Conservation (phyloP, 1,284 basidiomycete genomes). For the Heterobasidion irregulare region DNA sequence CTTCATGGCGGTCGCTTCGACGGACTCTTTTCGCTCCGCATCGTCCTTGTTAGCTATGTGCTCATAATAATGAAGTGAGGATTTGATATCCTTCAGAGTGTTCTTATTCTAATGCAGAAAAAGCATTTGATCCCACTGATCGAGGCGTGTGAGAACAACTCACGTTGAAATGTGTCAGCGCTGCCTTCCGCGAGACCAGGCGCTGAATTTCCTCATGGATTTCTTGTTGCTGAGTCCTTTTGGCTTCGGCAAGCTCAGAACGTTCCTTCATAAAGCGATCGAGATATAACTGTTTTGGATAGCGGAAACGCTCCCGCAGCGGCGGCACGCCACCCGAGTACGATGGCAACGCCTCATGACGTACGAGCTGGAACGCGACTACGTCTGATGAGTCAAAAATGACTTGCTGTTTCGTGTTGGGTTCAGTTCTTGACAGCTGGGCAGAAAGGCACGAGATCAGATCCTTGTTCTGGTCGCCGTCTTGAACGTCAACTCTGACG, state of each 20-base stretch:
- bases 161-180: conserved; percentile 48
- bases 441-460: conserved; percentile 49
- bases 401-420: conserved; percentile 31
- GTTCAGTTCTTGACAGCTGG: conserved; percentile 28
- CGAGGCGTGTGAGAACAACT: conserved; percentile 13
- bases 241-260: conserved; percentile 37
- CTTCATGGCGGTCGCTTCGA: conserved; percentile 36
- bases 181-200: conserved; percentile 35
- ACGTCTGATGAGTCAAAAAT: conserved; percentile 55
- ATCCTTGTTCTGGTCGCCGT: conserved; percentile 35
- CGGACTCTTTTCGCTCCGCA: conserved; percentile 31
- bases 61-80: conserved; percentile 62
- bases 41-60: conserved; percentile 46
- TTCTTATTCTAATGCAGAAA: conserved; percentile 43
- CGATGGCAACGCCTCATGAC: conserved; percentile 18
- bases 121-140: not conserved
- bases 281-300: conserved; percentile 56
- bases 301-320: conserved; percentile 40
- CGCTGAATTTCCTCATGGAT: conserved; percentile 39
- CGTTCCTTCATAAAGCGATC: conserved; percentile 64
- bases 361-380: conserved; percentile 47
- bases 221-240: conserved; percentile 33
- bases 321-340: conserved; percentile 11
- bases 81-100: conserved; percentile 47
- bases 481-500: conserved; percentile 31